Evolutionary conservation across 768 basidiomycete species (phyloP).

Genomic region (Amanita jacksonii): DNA sequence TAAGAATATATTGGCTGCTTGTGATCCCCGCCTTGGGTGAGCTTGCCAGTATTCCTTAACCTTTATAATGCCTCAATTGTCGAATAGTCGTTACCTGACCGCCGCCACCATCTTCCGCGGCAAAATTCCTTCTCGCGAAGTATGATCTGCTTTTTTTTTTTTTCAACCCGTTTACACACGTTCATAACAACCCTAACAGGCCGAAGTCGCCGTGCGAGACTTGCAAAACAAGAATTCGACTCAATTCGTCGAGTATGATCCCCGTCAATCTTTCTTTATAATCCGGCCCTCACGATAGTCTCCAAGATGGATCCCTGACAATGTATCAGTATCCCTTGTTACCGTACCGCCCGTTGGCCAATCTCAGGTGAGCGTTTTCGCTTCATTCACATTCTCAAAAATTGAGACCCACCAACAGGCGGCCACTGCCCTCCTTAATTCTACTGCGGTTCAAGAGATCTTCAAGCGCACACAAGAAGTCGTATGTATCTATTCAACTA

Average conservation of each 20-base stretch:
- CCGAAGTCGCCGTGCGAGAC: constrained; percentile 58
- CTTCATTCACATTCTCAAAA: neutral
- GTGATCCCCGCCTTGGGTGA: constrained; percentile 70
- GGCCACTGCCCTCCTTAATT: constrained; percentile 65
- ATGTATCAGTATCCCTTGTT: constrained; percentile 76
- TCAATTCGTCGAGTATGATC: constrained; percentile 70
- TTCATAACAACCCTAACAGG: constrained; percentile 16
- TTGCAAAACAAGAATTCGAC: constrained; percentile 68
- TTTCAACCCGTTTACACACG: constrained; percentile 27
- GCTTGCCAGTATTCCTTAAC: constrained; percentile 12
- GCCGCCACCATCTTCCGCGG: constrained; percentile 86
- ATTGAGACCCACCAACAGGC: constrained; percentile 29
- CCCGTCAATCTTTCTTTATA: neutral
- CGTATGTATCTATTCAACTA: constrained; percentile 23
- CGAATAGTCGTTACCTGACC: constrained; percentile 68
- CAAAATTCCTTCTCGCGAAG: constrained; percentile 71
- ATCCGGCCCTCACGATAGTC: constrained; percentile 1
- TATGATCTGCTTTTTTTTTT: constrained; percentile 46
- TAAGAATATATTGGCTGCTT: constrained; percentile 72
- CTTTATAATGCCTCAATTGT: neutral
- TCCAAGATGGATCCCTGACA: constrained; percentile 80
- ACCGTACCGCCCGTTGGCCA: constrained; percentile 80
- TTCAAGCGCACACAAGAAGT: constrained; percentile 65
- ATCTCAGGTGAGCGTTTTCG: constrained; percentile 37
- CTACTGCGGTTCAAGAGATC: constrained; percentile 78